Evolutionary conservation across 768 basidiomycete species (phyloP).

Genomic region (Phanerochaete carnosa): DNA sequence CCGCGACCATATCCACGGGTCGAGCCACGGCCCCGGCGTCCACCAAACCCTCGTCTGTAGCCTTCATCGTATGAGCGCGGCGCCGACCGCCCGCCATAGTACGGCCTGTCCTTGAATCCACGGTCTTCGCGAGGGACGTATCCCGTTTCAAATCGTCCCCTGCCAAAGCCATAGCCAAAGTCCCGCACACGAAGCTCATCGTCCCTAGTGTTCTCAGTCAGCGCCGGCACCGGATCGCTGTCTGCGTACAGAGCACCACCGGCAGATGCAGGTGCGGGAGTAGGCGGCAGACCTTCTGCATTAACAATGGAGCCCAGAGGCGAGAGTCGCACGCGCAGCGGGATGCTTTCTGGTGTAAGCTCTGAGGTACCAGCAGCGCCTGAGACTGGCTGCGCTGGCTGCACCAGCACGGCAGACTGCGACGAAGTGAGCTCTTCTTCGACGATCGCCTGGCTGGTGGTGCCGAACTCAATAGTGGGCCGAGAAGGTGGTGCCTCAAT

Average conservation of each 20-base stretch:
- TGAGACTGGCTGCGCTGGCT: neutral
- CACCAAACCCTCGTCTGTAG: conserved; percentile 34
- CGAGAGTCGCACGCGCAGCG: conserved; percentile 5
- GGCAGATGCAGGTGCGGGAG: conserved; percentile 4
- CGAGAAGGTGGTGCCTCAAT: conserved; percentile 1
- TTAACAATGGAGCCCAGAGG: neutral
- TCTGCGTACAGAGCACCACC: neutral
- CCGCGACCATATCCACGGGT: conserved; percentile 32
- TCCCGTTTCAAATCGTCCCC: neutral
- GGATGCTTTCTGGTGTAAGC: neutral
- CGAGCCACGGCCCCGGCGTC: conserved; percentile 26
- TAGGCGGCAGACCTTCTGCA: conserved; percentile 1
- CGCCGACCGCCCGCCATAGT: conserved; percentile 24
- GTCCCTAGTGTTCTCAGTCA: neutral
- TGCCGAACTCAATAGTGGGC: conserved; percentile 59
- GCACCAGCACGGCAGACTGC: neutral
- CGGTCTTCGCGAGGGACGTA: conserved; percentile 4
- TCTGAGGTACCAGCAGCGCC: neutral
- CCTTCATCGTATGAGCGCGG: conserved; percentile 32
- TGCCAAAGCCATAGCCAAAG: conserved; percentile 4
- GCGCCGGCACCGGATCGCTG: neutral
- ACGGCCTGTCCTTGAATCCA: conserved; percentile 13
- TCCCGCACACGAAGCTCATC: conserved; percentile 3
- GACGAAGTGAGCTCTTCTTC: neutral
- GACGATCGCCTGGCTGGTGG: conserved; percentile 27